Conservation (phyloP, 2,329 filamentous ascomycete genomes). For the Sarocladium strictum region DNA sequence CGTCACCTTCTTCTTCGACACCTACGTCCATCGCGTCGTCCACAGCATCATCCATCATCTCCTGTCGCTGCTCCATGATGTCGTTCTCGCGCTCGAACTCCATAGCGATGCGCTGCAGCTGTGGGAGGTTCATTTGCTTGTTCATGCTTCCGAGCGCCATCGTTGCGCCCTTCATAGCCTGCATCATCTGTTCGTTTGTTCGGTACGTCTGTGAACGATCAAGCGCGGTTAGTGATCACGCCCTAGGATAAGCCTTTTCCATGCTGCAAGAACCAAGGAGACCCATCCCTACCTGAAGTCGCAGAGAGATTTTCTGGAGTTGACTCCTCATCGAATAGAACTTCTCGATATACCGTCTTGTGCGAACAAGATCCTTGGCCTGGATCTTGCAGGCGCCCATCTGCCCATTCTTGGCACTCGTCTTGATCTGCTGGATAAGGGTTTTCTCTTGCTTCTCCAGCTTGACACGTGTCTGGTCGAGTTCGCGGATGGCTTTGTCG, state of each 20-base stretch:
- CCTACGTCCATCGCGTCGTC: constrained; percentile 90
- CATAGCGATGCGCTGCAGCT: constrained; percentile 94
- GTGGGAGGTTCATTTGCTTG: constrained; percentile 92
- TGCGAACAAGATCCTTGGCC: constrained; percentile 92
- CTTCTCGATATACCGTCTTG: constrained; percentile 90
- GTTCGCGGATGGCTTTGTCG: constrained; percentile 93
- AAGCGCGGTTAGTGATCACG: neutral
- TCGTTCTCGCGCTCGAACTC: constrained; percentile 99
- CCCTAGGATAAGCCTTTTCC: neutral
- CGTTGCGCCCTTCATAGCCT: constrained; percentile 97
- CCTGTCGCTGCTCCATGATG: constrained; percentile 97
- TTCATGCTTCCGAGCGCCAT: constrained; percentile 95
- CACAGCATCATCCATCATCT: constrained; percentile 99
- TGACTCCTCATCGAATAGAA: constrained; percentile 98
- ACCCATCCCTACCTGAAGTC: constrained; percentile 67
- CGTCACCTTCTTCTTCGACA: constrained; percentile 92
- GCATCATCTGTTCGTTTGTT: constrained; percentile 99
- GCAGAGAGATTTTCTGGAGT: constrained; percentile 87
- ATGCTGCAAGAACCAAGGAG: neutral
- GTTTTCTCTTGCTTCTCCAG: constrained; percentile 99
- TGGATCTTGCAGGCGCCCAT: constrained; percentile 99
- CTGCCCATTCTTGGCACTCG: constrained; percentile 95
- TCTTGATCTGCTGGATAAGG: constrained; percentile 91
- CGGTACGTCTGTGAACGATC: constrained; percentile 67
- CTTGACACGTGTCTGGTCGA: constrained; percentile 92